These are phyloP conservation scores for Kwoniella heveanensis DNA, from an alignment of 768 basidiomycete genomes.

Conservation along the genomic window DNA sequence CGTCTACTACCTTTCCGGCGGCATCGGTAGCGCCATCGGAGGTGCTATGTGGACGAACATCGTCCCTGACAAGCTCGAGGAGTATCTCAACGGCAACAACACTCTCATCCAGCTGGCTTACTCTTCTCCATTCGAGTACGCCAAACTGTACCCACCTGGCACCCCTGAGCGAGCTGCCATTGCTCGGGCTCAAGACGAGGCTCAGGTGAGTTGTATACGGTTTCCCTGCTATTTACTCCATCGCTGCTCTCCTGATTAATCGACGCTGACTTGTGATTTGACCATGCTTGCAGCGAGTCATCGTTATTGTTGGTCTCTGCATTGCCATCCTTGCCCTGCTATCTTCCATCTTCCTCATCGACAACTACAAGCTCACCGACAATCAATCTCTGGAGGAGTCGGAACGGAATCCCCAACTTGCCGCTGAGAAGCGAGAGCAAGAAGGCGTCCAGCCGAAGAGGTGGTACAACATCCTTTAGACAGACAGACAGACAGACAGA, in stretches of 20 bases:
- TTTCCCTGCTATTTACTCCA: too few relatives aligned
- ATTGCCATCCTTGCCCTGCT: conserved; percentile 26
- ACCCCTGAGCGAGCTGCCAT: conserved; percentile 44
- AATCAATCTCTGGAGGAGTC: conserved; percentile 37
- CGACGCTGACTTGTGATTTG: too few relatives aligned
- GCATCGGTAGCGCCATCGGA: conserved; percentile 48
- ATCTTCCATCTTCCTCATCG: conserved; percentile 31
- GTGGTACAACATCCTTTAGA: neutral
- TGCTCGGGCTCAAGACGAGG: conserved; percentile 53
- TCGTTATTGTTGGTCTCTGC: conserved; percentile 42
- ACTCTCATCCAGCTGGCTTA: conserved; percentile 46
- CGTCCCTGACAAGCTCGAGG: conserved; percentile 41
- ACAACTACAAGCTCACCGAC: conserved; percentile 37
- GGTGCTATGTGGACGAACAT: conserved; percentile 55
- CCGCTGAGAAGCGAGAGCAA: conserved; percentile 20
- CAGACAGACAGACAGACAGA: too few relatives aligned
- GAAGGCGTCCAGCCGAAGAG: neutral
- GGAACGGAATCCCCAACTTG: conserved; percentile 17
- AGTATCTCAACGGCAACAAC: conserved; percentile 40
- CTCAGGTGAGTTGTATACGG: conserved; percentile 52
- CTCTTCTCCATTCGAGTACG: conserved; percentile 44
- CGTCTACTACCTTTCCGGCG: conserved; percentile 49
- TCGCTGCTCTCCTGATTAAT: too few relatives aligned
- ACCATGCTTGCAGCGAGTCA: conserved; percentile 25
- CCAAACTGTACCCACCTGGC: conserved; percentile 33